Base-by-base conservation (phyloP, 345 rosid species). In the Moricandia arvensis region DNA sequence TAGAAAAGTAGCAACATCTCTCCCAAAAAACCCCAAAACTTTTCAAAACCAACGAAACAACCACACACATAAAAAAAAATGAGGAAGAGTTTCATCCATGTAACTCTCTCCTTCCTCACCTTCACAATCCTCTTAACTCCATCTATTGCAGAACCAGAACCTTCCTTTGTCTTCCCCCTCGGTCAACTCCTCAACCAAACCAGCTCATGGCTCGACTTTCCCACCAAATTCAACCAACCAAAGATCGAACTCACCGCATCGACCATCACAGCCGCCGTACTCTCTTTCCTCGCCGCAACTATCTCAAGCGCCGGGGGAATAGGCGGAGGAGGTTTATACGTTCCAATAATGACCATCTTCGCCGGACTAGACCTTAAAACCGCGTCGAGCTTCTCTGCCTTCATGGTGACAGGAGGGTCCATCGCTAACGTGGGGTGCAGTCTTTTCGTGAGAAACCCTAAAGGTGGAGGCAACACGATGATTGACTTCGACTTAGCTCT, bases 351-450 rank as follows among this genome's bases (percentile, higher is more conserved):
- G 69, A 89, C 87, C 0, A 80, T 91, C 3, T 78, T 87, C 1
- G 90, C 89, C 8, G 88, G 93, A 33, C 65, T 91, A 2, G 91
- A 91, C 83, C 89, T 94, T 11, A 90, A 85, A 81, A 83, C 89
- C 26, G 98, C 98, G 0, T 84, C 96, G 0, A 66, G 83, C 67
- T 90, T 89, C 85, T 91, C 98, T 1, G 94, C 93, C 54, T 90
- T 94, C 72, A 91, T 91, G 98, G 97, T 94, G 30, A 86, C 97
- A 0, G 97, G 95, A 9, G 96, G 97, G 5, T 91, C 98, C 1
- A 24, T 85, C 12, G 97, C 95, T 2, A 94, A 94, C 71, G 95
- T 94, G 13, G 72, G 87, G 43, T 89, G 85, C 82, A 79, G 86
- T 55, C 58, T 86, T 65, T 77, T 83, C 30, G 43, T 75, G 8